Evolutionary conservation across 306 rosid species (phyloP), one percentile per base, ranked within the genome.

Genomic region (Hylodesmum podocarpum): DNA sequence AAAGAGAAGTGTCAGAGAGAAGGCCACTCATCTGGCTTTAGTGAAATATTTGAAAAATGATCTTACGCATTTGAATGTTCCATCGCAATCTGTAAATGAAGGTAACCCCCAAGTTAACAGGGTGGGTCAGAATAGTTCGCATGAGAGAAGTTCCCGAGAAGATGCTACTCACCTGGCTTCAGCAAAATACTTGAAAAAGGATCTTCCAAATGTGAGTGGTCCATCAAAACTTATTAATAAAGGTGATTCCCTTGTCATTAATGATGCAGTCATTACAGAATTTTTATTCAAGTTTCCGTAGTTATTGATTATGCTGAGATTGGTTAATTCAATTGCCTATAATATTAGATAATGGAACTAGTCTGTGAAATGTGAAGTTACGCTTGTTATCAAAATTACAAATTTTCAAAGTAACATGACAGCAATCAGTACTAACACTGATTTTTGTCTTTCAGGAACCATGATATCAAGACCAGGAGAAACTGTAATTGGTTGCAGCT

Each of bases 11-110:
- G 33, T 80, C 4, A 84, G 70, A 74, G 96, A 91, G 51, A 96
- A 91, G 87, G 97, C 91, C 51, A 88, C 91, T 55, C 99, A 96
- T 79, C 80, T 86, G 63, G 99, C 99, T 66, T 82, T 96, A 72
- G 75, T 54, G 51, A 91, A 79, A 79, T 96, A 88, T 82, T 83
- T 92, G 87, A 83, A 85, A 77, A 89, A 81, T 15, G 89, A 92
- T 89, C 64, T 87, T 21, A 80, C 50, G 37, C 53, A 78, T 49
- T 73, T 78, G 79, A 57, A n/a, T 72, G 81, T 84, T 84, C 88
- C 91, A 19, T 83, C 94, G 55, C 72, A 82, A 77, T 82, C 77
- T 69, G 85, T 2, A 16, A 70, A 11, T 57, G 84, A 85, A 72
- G 84, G 84, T 49, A 86, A 90, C 21, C 85, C 88, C 59, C 81